Evolutionary conservation across 1,139 yeast species (phyloP).

Genomic region (Petasospora rhodanensis): DNA sequence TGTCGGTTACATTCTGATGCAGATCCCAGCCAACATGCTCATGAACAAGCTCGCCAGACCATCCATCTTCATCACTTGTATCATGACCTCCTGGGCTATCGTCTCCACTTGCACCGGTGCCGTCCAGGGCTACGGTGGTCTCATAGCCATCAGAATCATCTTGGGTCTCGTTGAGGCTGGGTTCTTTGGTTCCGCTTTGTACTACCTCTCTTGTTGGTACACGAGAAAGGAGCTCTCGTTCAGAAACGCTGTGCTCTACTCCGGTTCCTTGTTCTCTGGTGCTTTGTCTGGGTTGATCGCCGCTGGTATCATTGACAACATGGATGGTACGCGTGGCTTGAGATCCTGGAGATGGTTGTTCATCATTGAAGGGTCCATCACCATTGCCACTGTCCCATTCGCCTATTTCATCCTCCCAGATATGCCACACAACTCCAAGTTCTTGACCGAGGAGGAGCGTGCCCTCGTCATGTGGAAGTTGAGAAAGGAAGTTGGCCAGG

Average conservation of each 20-base stretch:
- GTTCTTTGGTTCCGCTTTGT: constrained; percentile 44
- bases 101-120: constrained; percentile 44
- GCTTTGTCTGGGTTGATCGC: constrained; percentile 50
- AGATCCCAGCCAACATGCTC: constrained; percentile 45
- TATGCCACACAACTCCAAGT: constrained; percentile 42
- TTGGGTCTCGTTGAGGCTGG: constrained; percentile 59
- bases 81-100: constrained; percentile 51
- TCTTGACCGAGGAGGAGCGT: constrained; percentile 44
- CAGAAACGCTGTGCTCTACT: constrained; percentile 45
- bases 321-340: constrained; percentile 32
- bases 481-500: constrained; percentile 47
- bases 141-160: constrained; percentile 44
- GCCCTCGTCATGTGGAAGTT: constrained; percentile 37
- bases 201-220: constrained; percentile 48
- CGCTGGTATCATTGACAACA: constrained; percentile 34
- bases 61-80: constrained; percentile 41
- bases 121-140: constrained; percentile 39
- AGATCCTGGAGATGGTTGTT: constrained; percentile 65
- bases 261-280: constrained; percentile 48
- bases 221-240: constrained; percentile 42
- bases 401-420: constrained; percentile 49
- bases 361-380: constrained; percentile 50
- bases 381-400: constrained; percentile 41
- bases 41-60: constrained; percentile 39
- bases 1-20: constrained; percentile 52